Evolutionary conservation across 768 basidiomycete genomes (phyloP).

Genomic region (Termitomyces sp.): DNA sequence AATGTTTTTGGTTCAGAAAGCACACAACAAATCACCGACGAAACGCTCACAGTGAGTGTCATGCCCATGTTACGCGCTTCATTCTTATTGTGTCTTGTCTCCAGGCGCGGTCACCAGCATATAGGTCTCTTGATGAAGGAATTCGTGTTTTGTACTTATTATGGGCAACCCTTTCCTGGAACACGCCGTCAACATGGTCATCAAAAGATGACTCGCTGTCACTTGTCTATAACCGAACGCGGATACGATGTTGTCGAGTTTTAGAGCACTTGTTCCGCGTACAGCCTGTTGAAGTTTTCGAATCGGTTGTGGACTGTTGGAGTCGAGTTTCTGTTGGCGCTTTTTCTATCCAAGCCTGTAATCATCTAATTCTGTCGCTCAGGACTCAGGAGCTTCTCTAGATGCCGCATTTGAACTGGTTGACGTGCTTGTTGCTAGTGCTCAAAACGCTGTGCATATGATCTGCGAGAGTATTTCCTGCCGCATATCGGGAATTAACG

Average conservation of each 20-base stretch:
- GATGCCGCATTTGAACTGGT: slow-evolving; percentile 76
- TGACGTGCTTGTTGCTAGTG: slow-evolving; percentile 78
- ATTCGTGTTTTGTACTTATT: slow-evolving; percentile 74
- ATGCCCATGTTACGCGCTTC: background rate
- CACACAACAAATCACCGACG: slow-evolving; percentile 40
- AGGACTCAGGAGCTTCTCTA: slow-evolving; percentile 37
- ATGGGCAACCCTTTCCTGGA: slow-evolving; percentile 64
- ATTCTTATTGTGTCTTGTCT: slow-evolving; percentile 7
- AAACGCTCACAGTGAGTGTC: slow-evolving; percentile 53
- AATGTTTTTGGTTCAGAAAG: slow-evolving; percentile 85
- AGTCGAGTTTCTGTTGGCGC: slow-evolving; percentile 50
- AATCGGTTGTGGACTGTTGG: slow-evolving; percentile 85
- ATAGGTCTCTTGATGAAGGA: slow-evolving; percentile 75
- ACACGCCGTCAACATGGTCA: slow-evolving; percentile 38
- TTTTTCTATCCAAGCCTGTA: background rate
- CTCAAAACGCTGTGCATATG: slow-evolving; percentile 86
- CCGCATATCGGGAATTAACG: slow-evolving; percentile 53
- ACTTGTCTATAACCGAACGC: slow-evolving; percentile 63
- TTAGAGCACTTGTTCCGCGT: slow-evolving; percentile 85
- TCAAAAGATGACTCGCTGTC: slow-evolving; percentile 67
- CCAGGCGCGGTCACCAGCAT: slow-evolving; percentile 72
- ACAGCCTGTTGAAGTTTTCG: slow-evolving; percentile 78
- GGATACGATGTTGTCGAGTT: slow-evolving; percentile 70
- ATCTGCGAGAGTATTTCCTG: slow-evolving; percentile 77
- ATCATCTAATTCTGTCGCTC: slow-evolving; percentile 11